phyloP scores from a whole-genome alignment of 2,329 filamentous ascomycete species.

The Tetracladium maxilliforme region DNA sequence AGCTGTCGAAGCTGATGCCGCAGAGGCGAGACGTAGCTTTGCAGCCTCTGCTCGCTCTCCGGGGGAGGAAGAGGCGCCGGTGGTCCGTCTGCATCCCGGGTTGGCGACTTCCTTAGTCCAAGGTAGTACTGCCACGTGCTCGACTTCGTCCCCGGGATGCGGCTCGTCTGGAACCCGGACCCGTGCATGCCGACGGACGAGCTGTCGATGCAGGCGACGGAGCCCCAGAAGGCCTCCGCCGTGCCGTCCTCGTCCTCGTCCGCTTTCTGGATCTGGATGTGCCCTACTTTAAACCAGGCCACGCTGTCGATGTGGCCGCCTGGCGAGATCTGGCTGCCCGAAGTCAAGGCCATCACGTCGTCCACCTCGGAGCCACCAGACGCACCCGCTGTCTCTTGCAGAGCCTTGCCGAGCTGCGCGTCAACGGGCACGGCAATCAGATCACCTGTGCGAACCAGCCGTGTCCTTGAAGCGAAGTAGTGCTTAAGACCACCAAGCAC shows the following conservation, averaged over 20 bases:
- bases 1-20: conserved; percentile 68
- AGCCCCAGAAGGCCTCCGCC: conserved; percentile 65
- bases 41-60: conserved; percentile 28
- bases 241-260: conserved; percentile 38
- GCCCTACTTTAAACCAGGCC: conserved; percentile 86
- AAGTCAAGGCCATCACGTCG: conserved; percentile 39
- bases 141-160: conserved; percentile 59
- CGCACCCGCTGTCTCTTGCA: conserved; percentile 64
- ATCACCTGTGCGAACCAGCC: conserved; percentile 77
- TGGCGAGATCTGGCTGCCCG: conserved; percentile 24
- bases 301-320: conserved; percentile 31
- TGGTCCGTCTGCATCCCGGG: conserved; percentile 22
- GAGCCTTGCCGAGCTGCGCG: conserved; percentile 63
- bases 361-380: conserved; percentile 36
- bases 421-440: conserved; percentile 82
- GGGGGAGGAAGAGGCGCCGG: conserved; percentile 16
- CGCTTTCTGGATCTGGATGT: conserved; percentile 42
- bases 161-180: conserved; percentile 73
- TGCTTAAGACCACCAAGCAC: conserved; percentile 77
- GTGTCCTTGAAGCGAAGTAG: conserved; percentile 71
- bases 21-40: conserved; percentile 41
- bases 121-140: conserved; percentile 87
- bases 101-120: conserved; percentile 54
- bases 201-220: conserved; percentile 74
- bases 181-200: conserved; percentile 80